phyloP scores from a whole-genome alignment of 495 filamentous ascomycete genomes.

The Podospora tetraspora region DNA sequence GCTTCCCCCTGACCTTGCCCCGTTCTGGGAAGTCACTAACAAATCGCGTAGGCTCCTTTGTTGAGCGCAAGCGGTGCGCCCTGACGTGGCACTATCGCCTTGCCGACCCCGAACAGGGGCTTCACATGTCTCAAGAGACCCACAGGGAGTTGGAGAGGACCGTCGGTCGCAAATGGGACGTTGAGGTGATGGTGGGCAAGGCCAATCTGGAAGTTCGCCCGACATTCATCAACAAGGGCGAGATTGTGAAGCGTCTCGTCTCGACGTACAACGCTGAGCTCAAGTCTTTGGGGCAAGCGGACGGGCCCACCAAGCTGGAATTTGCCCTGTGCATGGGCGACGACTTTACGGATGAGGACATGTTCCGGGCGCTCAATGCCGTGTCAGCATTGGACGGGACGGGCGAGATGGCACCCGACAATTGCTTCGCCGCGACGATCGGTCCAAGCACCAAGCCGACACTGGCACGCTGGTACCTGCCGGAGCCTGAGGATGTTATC shows the following conservation, averaged over 20 bases:
- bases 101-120: conserved; percentile 76
- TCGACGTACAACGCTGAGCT: conserved; percentile 51
- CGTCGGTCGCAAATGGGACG: conserved; percentile 70
- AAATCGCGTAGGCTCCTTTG: conserved; percentile 61
- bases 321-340: conserved; percentile 89
- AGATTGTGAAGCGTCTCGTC: conserved; percentile 77
- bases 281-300: conserved; percentile 16
- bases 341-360: conserved; percentile 96
- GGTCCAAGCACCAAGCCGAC: conserved; percentile 84
- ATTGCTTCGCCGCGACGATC: conserved; percentile 82
- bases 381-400: conserved; percentile 41
- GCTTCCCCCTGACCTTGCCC: conserved; percentile 9
- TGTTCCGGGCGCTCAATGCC: conserved; percentile 60
- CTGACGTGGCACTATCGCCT: conserved; percentile 96
- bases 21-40: conserved; percentile 20
- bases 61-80: conserved; percentile 86
- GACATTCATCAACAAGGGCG: conserved; percentile 94
- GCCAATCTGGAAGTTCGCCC: conserved; percentile 94
- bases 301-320: conserved; percentile 46
- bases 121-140: conserved; percentile 69
- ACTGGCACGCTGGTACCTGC: conserved; percentile 76
- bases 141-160: conserved; percentile 68
- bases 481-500: conserved; percentile 83
- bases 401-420: conserved; percentile 44
- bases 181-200: conserved; percentile 94